phyloP scores from a whole-genome alignment of 495 filamentous ascomycete genomes.

The Pseudoneurospora amorphoporcata region DNA sequence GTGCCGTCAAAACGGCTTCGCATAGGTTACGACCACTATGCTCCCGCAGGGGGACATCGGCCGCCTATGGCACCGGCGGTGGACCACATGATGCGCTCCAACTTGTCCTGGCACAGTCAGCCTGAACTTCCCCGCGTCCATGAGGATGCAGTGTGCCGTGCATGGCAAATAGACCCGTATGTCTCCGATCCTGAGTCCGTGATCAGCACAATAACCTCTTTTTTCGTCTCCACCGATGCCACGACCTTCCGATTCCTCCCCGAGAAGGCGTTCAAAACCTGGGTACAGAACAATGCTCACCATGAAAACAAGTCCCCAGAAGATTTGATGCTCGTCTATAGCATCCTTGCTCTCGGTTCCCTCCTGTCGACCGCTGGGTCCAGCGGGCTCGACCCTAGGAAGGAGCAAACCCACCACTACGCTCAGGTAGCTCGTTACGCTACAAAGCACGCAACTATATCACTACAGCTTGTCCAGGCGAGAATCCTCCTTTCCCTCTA shows the following conservation, averaged over 20 bases:
- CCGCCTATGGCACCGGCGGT: constrained; percentile 26
- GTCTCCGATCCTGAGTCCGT: constrained; percentile 34
- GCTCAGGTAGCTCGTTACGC: constrained; percentile 50
- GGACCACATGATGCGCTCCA: constrained; percentile 18
- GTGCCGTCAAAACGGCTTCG: constrained; percentile 32
- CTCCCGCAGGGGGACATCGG: constrained; percentile 16
- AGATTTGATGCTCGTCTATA: constrained; percentile 63
- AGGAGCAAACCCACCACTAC: constrained; percentile 29
- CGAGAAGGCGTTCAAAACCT: constrained; percentile 24
- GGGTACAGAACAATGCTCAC: constrained; percentile 32
- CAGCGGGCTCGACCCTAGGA: neutral
- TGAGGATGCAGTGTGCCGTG: constrained; percentile 40
- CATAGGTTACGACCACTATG: constrained; percentile 31
- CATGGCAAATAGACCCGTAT: constrained; percentile 58
- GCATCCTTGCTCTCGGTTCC: constrained; percentile 48
- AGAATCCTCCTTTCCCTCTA: constrained; percentile 54
- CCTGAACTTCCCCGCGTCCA: constrained; percentile 31
- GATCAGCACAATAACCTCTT: constrained; percentile 14
- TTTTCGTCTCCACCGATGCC: constrained; percentile 16
- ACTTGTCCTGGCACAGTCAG: constrained; percentile 29
- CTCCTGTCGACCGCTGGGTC: neutral
- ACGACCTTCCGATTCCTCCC: constrained; percentile 38
- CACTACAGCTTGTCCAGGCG: constrained; percentile 51
- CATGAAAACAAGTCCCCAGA: constrained; percentile 42
- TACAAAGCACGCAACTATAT: constrained; percentile 39